Conservation (phyloP, 2,329 filamentous ascomycete genomes). For the Cryphonectria naterciae region DNA sequence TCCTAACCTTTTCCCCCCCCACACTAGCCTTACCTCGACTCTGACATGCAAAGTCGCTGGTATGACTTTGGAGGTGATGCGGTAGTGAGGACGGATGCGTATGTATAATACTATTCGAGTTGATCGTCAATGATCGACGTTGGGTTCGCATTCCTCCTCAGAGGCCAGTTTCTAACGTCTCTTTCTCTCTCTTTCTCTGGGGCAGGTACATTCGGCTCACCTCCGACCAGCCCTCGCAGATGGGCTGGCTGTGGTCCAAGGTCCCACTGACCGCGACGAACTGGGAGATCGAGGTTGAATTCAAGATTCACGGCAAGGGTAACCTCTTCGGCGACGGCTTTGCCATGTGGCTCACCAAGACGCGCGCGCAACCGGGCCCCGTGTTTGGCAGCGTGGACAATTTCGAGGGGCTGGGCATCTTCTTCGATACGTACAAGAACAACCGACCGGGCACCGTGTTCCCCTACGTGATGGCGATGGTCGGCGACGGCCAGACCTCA, state of each 20-base stretch:
- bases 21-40: constrained; percentile 88
- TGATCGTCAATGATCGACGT: neutral
- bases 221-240: constrained; percentile 85
- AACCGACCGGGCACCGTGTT: constrained; percentile 94
- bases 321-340: constrained; percentile 95
- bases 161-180: constrained; percentile 13
- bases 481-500: constrained; percentile 83
- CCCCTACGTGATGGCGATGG: constrained; percentile 98
- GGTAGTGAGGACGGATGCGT: constrained; percentile 75
- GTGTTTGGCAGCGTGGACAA: constrained; percentile 88
- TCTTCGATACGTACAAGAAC: constrained; percentile 99
- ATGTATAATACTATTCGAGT: constrained; percentile 41
- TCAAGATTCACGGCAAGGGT: constrained; percentile 87
- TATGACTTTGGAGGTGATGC: constrained; percentile 98
- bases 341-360: constrained; percentile 97
- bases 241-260: constrained; percentile 91
- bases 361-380: constrained; percentile 76
- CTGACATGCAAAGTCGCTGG: constrained; percentile 97
- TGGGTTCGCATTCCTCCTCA: neutral
- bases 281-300: constrained; percentile 97
- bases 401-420: constrained; percentile 93
- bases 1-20: constrained; percentile 13
- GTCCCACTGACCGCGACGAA: constrained; percentile 96
- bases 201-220: constrained; percentile 88
- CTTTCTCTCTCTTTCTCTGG: neutral